Evolutionary conservation across 2,329 filamentous ascomycete genomes (phyloP).

Genomic region (Aspergillus vadensis): DNA sequence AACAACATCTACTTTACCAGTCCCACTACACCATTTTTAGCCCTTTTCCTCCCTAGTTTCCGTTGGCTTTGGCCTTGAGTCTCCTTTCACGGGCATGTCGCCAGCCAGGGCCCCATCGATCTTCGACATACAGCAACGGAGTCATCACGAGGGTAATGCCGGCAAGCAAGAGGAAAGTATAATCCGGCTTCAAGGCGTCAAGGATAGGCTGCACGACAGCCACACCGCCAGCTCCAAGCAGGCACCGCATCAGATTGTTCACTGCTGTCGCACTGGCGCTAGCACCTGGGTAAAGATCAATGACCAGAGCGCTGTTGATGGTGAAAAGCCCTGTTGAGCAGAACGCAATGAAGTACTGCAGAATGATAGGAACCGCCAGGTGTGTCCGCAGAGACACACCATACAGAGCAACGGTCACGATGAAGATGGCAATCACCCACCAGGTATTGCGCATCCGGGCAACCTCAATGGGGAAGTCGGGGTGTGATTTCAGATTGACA

Average conservation of each 20-base stretch:
- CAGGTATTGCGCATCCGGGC: conserved; percentile 43
- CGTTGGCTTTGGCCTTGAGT: conserved; percentile 3
- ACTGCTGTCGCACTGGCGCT: conserved; percentile 41
- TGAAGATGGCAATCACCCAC: conserved; percentile 23
- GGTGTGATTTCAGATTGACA: conserved; percentile 29
- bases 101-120: conserved; percentile 32
- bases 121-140: conserved; percentile 29
- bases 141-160: conserved; percentile 29
- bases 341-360: conserved; percentile 43
- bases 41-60: neutral
- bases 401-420: conserved; percentile 33
- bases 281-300: conserved; percentile 39
- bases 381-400: conserved; percentile 27
- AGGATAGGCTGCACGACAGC: conserved; percentile 37
- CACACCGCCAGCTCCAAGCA: conserved; percentile 39
- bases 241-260: conserved; percentile 41
- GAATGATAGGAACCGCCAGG: conserved; percentile 39
- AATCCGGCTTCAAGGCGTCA: conserved; percentile 33
- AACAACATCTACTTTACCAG: neutral
- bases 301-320: conserved; percentile 39
- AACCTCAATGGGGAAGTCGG: conserved; percentile 47
- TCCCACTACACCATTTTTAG: neutral
- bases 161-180: conserved; percentile 31
- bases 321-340: conserved; percentile 38
- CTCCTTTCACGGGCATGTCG: conserved; percentile 23